These are phyloP conservation scores for Delonix regia DNA, from an alignment of 306 rosid genomes.

Conservation along the genomic window DNA sequence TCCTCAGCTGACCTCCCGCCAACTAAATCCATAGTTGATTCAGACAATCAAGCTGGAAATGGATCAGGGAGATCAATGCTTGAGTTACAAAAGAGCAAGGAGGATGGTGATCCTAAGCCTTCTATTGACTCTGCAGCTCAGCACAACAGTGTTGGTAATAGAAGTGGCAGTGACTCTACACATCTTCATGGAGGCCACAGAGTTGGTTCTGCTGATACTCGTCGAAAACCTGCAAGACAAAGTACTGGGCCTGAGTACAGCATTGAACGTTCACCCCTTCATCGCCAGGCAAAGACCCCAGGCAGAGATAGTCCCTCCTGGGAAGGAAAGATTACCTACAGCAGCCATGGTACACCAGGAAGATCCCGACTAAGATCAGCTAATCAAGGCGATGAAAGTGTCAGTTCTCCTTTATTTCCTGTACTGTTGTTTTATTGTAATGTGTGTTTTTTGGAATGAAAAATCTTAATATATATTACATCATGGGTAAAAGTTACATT, in stretches of 20 bases:
- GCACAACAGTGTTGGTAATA: constrained; percentile 52
- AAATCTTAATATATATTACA: not conserved
- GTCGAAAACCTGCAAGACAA: constrained; percentile 58
- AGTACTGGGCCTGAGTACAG: constrained; percentile 67
- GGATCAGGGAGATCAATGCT: constrained; percentile 43
- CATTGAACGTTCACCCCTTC: constrained; percentile 85
- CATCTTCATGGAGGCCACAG: constrained; percentile 50
- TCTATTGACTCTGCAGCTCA: constrained; percentile 62
- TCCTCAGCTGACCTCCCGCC: constrained; percentile 53
- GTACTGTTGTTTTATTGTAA: not conserved
- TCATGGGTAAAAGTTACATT: not conserved
- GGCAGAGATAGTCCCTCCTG: constrained; percentile 66
- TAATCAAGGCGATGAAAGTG: constrained; percentile 68
- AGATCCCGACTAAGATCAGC: constrained; percentile 67
- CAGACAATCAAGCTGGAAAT: constrained; percentile 42
- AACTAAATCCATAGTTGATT: constrained; percentile 41
- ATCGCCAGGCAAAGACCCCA: constrained; percentile 67
- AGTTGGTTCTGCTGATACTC: constrained; percentile 57
- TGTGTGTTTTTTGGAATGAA: constrained; percentile 12
- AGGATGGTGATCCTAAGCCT: constrained; percentile 62
- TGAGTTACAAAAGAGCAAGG: constrained; percentile 56
- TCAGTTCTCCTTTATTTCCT: constrained; percentile 51
- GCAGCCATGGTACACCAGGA: constrained; percentile 77
- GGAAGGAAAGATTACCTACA: constrained; percentile 67
- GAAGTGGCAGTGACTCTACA: constrained; percentile 45